These are phyloP conservation scores for Hirschfeldia incana DNA, from an alignment of 345 rosid species.

Conservation along the genomic window DNA sequence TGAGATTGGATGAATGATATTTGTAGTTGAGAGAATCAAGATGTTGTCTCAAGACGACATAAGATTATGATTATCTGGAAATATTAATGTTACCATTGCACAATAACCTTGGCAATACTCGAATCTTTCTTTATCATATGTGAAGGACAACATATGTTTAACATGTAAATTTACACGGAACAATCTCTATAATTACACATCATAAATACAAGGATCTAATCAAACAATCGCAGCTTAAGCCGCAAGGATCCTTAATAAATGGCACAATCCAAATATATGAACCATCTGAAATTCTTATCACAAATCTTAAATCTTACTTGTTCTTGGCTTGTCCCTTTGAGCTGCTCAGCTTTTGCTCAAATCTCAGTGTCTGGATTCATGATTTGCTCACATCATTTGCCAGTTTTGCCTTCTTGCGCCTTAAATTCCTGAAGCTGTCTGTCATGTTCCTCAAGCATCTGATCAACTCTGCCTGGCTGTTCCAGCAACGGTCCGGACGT, in stretches of 20 bases:
- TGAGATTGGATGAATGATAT: background rate
- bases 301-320: background rate
- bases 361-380: background rate
- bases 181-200: background rate
- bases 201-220: background rate
- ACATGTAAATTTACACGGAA: background rate
- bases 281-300: background rate
- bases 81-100: too few species aligned
- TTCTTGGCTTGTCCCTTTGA: background rate
- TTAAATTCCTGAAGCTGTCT: slow-evolving; percentile 57
- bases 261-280: background rate
- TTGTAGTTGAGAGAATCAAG: too few species aligned
- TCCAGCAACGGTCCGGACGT: slow-evolving; percentile 70
- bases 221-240: background rate
- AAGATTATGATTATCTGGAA: too few species aligned
- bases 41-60: too few species aligned
- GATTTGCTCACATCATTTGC: background rate
- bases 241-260: too few species aligned
- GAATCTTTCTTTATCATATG: background rate
- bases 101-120: background rate
- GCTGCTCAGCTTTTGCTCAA: too few species aligned
- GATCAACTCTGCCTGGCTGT: slow-evolving; percentile 71
- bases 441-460: slow-evolving; percentile 83
- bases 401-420: background rate
- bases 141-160: background rate